Conservation (phyloP, 2,329 filamentous ascomycete genomes). For the Alternaria ventricosa region DNA sequence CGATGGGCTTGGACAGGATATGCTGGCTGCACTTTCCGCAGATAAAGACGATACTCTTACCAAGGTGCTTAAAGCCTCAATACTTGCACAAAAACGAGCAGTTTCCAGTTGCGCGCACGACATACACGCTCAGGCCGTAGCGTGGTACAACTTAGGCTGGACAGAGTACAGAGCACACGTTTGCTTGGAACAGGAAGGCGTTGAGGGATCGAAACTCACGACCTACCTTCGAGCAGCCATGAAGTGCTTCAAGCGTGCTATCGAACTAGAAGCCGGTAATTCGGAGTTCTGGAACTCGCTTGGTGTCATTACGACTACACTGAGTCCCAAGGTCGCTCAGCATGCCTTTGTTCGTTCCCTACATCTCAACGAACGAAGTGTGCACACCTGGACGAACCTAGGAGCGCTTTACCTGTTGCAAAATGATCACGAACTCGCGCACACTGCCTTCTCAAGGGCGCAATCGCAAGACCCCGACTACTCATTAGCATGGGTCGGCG, state of each 20-base stretch:
- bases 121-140: conserved; percentile 87
- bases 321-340: conserved; percentile 88
- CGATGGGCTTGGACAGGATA: conserved; percentile 65
- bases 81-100: conserved; percentile 87
- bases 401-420: conserved; percentile 85
- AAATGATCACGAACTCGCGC: conserved; percentile 83
- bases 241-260: conserved; percentile 91
- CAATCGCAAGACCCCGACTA: conserved; percentile 96
- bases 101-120: conserved; percentile 76
- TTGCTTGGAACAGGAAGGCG: conserved; percentile 60
- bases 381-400: conserved; percentile 88
- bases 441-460: conserved; percentile 85
- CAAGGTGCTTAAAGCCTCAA: conserved; percentile 71
- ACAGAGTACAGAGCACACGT: conserved; percentile 83
- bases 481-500: conserved; percentile 90
- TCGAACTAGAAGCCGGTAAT: conserved; percentile 93
- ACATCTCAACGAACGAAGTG: conserved; percentile 87
- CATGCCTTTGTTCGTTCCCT: conserved; percentile 91
- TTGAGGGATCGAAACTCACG: conserved; percentile 55
- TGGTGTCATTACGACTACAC: conserved; percentile 84
- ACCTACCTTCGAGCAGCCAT: conserved; percentile 82
- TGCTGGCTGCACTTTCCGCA: conserved; percentile 34
- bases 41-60: conserved; percentile 50
- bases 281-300: conserved; percentile 97
- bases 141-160: conserved; percentile 97